Evolutionary conservation across 192 early-diverging fungal genomes (phyloP).

Genomic region (Backusella mclennaniae): DNA sequence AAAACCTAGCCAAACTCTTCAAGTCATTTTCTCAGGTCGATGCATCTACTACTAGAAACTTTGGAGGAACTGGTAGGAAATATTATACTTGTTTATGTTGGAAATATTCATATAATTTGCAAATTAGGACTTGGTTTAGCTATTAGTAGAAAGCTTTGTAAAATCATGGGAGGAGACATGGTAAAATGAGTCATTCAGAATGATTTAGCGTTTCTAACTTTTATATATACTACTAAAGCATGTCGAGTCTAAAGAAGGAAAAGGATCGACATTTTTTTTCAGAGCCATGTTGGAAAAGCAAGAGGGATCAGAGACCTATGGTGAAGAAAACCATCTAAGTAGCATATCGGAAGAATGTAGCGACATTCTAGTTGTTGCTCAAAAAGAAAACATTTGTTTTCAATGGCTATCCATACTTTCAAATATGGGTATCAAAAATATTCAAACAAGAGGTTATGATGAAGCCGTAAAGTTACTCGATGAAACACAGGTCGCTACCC

Average conservation of each 20-base stretch:
- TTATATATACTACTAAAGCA: conserved; percentile 7
- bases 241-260: conserved; percentile 53
- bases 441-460: not conserved
- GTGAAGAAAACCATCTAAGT: conserved; percentile 10
- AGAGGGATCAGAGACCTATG: conserved; percentile 9
- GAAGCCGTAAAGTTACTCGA: not conserved
- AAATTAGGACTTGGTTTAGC: conserved; percentile 69
- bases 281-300: conserved; percentile 9
- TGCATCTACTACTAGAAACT: conserved; percentile 50
- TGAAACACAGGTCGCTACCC: not conserved
- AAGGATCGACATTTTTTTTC: conserved; percentile 77
- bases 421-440: conserved; percentile 3
- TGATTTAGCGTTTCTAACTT: not conserved
- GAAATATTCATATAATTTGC: conserved; percentile 51
- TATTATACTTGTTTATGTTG: not conserved
- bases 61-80: conserved; percentile 50
- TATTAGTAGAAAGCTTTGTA: conserved; percentile 54
- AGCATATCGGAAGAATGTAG: not conserved
- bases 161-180: conserved; percentile 64
- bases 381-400: not conserved
- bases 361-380: not conserved
- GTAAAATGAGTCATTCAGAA: not conserved
- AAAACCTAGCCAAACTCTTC: conserved; percentile 53
- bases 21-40: conserved; percentile 65
- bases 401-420: not conserved